A percentile compares a stretch with the other conserved stretches of the same genome.
Evolutionary conservation across 495 filamentous ascomycete genomes (phyloP).

Genomic region (Aspergillus taichungensis): DNA sequence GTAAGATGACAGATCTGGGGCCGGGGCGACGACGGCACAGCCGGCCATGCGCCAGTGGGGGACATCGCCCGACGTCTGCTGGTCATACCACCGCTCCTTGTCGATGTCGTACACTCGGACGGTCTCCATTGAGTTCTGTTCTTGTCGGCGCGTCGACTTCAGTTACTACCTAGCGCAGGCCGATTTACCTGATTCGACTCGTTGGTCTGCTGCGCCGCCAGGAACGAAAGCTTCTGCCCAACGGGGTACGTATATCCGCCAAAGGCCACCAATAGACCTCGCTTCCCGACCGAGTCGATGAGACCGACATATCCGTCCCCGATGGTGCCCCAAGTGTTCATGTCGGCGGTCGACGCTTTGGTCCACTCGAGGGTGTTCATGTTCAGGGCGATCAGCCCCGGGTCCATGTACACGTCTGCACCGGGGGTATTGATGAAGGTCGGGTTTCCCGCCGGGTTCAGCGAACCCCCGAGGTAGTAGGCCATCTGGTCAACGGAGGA

Average conservation of each 20-base stretch:
- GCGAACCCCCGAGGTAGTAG: background rate
- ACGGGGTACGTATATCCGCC: slow-evolving; percentile 1
- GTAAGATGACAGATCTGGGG: slow-evolving; percentile 1
- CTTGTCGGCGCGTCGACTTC: no score
- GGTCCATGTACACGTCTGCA: background rate
- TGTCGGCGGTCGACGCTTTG: background rate
- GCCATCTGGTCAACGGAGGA: background rate
- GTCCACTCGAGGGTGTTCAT: background rate
- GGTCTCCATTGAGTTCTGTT: slow-evolving; percentile 4
- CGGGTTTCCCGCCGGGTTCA: background rate
- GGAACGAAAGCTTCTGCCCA: no score
- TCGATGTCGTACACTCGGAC: slow-evolving; percentile 3
- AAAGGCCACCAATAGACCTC: slow-evolving; percentile 1
- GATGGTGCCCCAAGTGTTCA: slow-evolving; percentile 1
- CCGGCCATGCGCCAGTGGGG: slow-evolving; percentile 4
- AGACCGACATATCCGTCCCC: slow-evolving; percentile 1
- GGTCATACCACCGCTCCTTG: slow-evolving; percentile 2
- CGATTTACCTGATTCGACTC: no score
- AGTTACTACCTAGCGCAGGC: no score
- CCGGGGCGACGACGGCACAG: background rate
- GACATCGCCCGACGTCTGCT: slow-evolving; percentile 3
- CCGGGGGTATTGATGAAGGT: background rate
- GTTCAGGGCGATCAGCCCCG: background rate
- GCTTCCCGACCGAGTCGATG: background rate
- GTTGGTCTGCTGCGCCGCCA: no score